Base-by-base conservation (phyloP, 352 stramenopile genomes). In the Phytophthora multivora region DNA sequence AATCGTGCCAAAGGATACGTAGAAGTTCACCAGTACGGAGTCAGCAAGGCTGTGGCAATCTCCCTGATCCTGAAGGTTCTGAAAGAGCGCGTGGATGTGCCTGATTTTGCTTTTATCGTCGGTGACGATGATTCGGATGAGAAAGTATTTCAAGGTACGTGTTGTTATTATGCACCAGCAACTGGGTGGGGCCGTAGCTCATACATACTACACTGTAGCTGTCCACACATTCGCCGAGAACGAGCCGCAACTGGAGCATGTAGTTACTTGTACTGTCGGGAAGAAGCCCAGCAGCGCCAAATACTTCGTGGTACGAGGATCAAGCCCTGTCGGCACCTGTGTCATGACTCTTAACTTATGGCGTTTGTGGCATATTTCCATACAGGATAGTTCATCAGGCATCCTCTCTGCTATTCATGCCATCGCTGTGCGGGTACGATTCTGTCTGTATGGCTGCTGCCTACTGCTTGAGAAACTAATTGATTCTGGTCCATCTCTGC, bases 121-220 rank as follows among this genome's bases (percentile, higher is more conserved):
- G 98, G 97, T 26, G 97, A 99, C 72, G 97, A 99, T 62, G 93
- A 96, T 31, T 98, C 96, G 38, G 97, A 99, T 62, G 98, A 99
- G 66, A 83, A 90, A 23, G 77, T 85, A 4, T 89, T 90, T 57
- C 71, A 76, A 75, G 79, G 85, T 93, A 63, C 6, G 41, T 59
- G 21, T 28, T 21, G 9, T 40, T 42, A 6, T 30, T 42, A 12
- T 13, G 18, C 0, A 21, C 11, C 39, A 31, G 16, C 45, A 15
- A 5, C 64, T 25, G 18, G 18, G 15, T 16, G n/a, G n/a, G n/a
- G n/a, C n/a, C 23, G 3, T 0, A 10, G 30, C 9, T 40, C 6
- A 35, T 13, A 59, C 30, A 0, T 6, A 5, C 18, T 25, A 13
- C 5, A 42, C 42, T 21, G 31, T 51, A 93, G 84, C 77, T 43